Base-by-base conservation (phyloP, 768 basidiomycete species). In the Naganishia onofrii region DNA sequence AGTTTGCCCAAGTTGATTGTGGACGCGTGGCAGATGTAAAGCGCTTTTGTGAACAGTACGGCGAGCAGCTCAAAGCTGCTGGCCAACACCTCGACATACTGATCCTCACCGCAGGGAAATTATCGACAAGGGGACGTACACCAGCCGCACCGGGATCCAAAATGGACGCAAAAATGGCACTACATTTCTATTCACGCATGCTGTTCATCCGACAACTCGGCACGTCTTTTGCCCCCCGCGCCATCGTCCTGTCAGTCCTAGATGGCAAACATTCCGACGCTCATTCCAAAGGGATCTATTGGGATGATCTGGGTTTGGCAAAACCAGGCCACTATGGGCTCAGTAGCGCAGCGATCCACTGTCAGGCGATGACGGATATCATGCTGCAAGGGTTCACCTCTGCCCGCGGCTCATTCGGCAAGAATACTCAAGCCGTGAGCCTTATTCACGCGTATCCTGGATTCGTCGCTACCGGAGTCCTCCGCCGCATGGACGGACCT, bases 101-200 rank as follows among this genome's bases (percentile, higher is more conserved):
- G 17, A 57, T 71, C 46, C 65, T 71, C 46, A 58, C 70, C 9
- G 66, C 55, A 19, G 70, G 70, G 2, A 71, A 67, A 17, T n/a
- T 71, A 32, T 67, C 70, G 1, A 67, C 56, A 19, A 36, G 46
- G 36, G 70, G 70, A 38, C 10, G 70, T 3, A 71, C 66, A 15
- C 66, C 66, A 12, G 58, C 70, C 34, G 21, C 34, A 21, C 63
- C 67, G 26, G 66, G 46, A 19, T 48, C 55, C n/a, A 56, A 26
- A 10, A 26, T 71, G 12, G 70, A 71, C 44, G n/a, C 38, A 1
- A 71, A 71, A 51, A 67, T 71, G 70, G 65, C 70, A 2, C 32
- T 71, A 31, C 70, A 71, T 34, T 71, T 67, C 42, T 71, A 71
- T 38, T 57, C 66, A 12, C 66, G 70, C 8, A 71, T 71, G 70